phyloP scores from a whole-genome alignment of 495 filamentous ascomycete genomes.

The Podospora pseudocomata region DNA sequence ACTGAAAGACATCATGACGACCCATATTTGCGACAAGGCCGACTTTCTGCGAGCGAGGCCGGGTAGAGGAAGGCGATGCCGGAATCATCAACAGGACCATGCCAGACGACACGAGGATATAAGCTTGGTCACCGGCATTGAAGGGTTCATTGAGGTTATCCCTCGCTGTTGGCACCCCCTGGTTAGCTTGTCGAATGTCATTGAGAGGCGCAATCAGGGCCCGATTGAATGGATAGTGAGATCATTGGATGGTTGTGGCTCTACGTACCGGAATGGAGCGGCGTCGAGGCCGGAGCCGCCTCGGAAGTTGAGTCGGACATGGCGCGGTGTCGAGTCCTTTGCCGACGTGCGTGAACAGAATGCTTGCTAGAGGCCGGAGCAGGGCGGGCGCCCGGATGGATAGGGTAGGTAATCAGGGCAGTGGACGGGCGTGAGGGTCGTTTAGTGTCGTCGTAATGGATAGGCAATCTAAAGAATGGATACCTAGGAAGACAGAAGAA shows the following conservation, averaged over 20 bases:
- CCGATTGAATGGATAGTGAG: background rate
- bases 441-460: background rate
- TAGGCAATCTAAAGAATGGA: background rate
- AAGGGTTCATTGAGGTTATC: slow-evolving; percentile 65
- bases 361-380: background rate
- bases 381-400: background rate
- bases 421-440: background rate
- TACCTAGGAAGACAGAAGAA: background rate
- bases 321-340: background rate
- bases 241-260: background rate
- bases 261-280: background rate
- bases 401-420: background rate
- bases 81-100: slow-evolving; percentile 98
- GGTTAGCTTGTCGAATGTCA: background rate
- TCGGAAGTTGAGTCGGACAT: background rate
- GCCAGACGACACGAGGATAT: slow-evolving; percentile 84
- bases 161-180: slow-evolving; percentile 41
- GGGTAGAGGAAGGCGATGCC: slow-evolving; percentile 98
- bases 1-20: slow-evolving; percentile 82
- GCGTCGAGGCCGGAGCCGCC: background rate
- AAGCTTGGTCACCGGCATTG: slow-evolving; percentile 77
- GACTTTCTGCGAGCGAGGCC: slow-evolving; percentile 94
- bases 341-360: background rate
- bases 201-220: background rate
- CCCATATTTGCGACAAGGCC: slow-evolving; percentile 92